phyloP scores from a whole-genome alignment of 2,329 filamentous ascomycete genomes.

The Verticillium zaregamsianum region DNA sequence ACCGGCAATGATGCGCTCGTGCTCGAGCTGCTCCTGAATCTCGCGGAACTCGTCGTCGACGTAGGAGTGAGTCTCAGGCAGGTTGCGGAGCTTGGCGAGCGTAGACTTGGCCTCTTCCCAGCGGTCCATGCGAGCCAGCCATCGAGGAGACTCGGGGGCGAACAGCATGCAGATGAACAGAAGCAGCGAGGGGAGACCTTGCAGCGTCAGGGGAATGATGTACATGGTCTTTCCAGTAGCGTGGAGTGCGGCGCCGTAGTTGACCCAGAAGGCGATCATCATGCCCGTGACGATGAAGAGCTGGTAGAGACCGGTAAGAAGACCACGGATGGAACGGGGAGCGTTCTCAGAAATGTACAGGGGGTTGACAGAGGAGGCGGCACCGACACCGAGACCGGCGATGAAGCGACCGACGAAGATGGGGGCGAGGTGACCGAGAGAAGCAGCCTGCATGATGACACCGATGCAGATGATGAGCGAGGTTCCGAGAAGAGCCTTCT shows the following conservation, averaged over 20 bases:
- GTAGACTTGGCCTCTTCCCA: slow-evolving; percentile 58
- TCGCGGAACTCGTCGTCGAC: slow-evolving; percentile 52
- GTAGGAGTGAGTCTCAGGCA: slow-evolving; percentile 48
- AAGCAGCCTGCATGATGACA: slow-evolving; percentile 56
- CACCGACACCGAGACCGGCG: slow-evolving; percentile 42
- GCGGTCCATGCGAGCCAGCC: slow-evolving; percentile 58
- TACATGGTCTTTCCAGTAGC: slow-evolving; percentile 8
- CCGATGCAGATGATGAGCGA: slow-evolving; percentile 53
- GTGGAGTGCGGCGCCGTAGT: slow-evolving; percentile 42
- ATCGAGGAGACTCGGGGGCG: slow-evolving; percentile 62
- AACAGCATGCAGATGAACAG: slow-evolving; percentile 57
- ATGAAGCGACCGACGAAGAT: slow-evolving; percentile 60
- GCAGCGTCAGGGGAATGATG: slow-evolving; percentile 54
- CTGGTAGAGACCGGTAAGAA: slow-evolving; percentile 40
- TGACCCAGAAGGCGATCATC: slow-evolving; percentile 44
- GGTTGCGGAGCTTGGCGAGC: slow-evolving; percentile 51
- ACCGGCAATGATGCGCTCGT: slow-evolving; percentile 48
- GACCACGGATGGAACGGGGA: slow-evolving; percentile 37
- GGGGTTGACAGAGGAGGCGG: slow-evolving; percentile 37
- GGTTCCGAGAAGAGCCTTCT: slow-evolving; percentile 45
- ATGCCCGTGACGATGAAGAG: slow-evolving; percentile 41
- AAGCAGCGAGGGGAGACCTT: slow-evolving; percentile 57
- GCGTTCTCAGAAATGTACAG: slow-evolving; percentile 42
- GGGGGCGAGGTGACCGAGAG: slow-evolving; percentile 49
- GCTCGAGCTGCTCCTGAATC: slow-evolving; percentile 49